Percentiles rank a stretch among this genome's conserved stretches.
These are phyloP conservation scores for Dipodascopsis uninucleata DNA, from an alignment of 805 yeast species.

Conservation along the genomic window DNA sequence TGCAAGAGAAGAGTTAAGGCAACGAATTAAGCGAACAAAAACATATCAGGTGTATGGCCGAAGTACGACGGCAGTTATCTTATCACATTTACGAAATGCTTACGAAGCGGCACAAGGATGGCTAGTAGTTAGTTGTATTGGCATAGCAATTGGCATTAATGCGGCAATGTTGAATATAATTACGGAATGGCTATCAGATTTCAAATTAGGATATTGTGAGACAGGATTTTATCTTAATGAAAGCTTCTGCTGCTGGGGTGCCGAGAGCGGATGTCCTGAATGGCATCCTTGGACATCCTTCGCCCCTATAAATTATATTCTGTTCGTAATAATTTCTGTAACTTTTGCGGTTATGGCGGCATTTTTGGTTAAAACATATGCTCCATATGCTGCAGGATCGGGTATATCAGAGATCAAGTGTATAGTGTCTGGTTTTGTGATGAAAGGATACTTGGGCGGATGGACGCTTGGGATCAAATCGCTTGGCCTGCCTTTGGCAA, in stretches of 20 bases:
- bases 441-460: constrained; percentile 50
- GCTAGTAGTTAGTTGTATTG: constrained; percentile 71
- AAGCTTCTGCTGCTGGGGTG: constrained; percentile 80
- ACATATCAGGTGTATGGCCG: constrained; percentile 6
- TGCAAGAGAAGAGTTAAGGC: constrained; percentile 32
- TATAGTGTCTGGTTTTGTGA: constrained; percentile 55
- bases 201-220: constrained; percentile 75
- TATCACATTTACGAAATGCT: constrained; percentile 18
- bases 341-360: constrained; percentile 65
- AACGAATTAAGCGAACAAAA: constrained; percentile 17
- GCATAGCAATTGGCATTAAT: constrained; percentile 70
- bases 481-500: constrained; percentile 47
- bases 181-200: constrained; percentile 80
- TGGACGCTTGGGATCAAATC: constrained; percentile 51
- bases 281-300: constrained; percentile 68
- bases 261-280: constrained; percentile 48
- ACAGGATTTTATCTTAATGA: constrained; percentile 64
- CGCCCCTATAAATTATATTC: constrained; percentile 49
- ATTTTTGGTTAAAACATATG: constrained; percentile 59
- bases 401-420: constrained; percentile 41
- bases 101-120: constrained; percentile 52
- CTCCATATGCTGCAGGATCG: constrained; percentile 66
- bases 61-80: constrained; percentile 1
- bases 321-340: constrained; percentile 52
- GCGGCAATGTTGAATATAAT: constrained; percentile 80